Conservation (phyloP, 2,329 filamentous ascomycete species). For the Diaporthe sp. region DNA sequence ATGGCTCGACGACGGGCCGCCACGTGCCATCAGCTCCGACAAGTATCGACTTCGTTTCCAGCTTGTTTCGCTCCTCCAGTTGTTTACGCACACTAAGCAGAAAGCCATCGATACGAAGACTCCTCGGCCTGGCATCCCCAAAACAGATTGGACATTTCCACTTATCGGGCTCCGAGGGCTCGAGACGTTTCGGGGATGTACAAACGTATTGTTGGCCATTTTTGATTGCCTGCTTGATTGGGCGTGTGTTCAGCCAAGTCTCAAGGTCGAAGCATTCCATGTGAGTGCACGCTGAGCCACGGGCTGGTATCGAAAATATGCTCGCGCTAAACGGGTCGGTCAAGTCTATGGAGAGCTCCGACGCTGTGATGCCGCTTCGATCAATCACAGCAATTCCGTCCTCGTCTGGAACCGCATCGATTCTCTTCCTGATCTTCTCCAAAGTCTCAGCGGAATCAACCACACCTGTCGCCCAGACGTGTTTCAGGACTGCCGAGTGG, state of each 20-base stretch:
- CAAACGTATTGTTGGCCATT: slow-evolving; percentile 51
- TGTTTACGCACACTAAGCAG: slow-evolving; percentile 69
- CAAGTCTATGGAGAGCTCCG: slow-evolving; percentile 69
- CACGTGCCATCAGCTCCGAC: slow-evolving; percentile 74
- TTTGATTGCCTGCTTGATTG: slow-evolving; percentile 50
- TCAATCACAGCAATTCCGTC: slow-evolving; percentile 73
- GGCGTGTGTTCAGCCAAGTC: slow-evolving; percentile 79
- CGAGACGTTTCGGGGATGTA: slow-evolving; percentile 46
- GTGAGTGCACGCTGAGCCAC: slow-evolving; percentile 77
- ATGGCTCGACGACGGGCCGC: slow-evolving; percentile 56
- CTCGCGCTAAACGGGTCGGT: slow-evolving; percentile 73
- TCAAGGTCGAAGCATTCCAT: slow-evolving; percentile 91
- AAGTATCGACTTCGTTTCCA: slow-evolving; percentile 68
- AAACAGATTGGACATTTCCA: slow-evolving; percentile 92
- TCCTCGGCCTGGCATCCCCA: slow-evolving; percentile 78
- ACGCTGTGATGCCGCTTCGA: slow-evolving; percentile 42
- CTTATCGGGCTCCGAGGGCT: slow-evolving; percentile 71
- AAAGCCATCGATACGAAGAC: slow-evolving; percentile 79
- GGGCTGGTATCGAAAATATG: slow-evolving; percentile 78
- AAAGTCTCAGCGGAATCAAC: slow-evolving; percentile 61
- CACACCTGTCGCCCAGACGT: slow-evolving; percentile 49
- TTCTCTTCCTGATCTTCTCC: slow-evolving; percentile 63
- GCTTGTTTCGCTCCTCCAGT: slow-evolving; percentile 59
- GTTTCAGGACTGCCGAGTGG: slow-evolving; percentile 54
- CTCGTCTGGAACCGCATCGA: slow-evolving; percentile 57